These are phyloP conservation scores for Pyrenochaeta sp. DNA, from an alignment of 2,329 filamentous ascomycete species.

Conservation along the genomic window DNA sequence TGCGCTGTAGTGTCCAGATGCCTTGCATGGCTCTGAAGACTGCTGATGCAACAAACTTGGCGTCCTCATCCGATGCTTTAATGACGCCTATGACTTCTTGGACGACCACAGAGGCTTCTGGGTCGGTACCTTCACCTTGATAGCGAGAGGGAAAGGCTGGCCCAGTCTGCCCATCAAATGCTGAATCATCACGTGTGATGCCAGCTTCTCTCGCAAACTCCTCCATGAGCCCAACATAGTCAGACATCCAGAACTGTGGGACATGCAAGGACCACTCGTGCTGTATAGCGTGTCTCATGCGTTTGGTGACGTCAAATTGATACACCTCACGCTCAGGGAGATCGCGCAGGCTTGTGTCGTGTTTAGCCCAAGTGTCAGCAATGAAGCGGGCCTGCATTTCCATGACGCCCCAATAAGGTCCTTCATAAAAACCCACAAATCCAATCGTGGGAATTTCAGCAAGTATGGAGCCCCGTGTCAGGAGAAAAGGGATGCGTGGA, in stretches of 20 bases:
- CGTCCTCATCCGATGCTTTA: slow-evolving; percentile 53
- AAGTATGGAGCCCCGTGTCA: slow-evolving; percentile 73
- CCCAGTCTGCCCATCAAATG: slow-evolving; percentile 59
- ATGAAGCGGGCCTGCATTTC: slow-evolving; percentile 83
- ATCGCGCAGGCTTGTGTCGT: slow-evolving; percentile 28
- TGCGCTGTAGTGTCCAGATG: slow-evolving; percentile 70
- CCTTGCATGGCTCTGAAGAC: slow-evolving; percentile 77
- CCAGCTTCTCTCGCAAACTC: slow-evolving; percentile 69
- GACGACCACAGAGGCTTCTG: slow-evolving; percentile 56
- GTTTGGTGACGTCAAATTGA: slow-evolving; percentile 27
- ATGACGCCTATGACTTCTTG: slow-evolving; percentile 55
- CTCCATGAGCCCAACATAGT: slow-evolving; percentile 80
- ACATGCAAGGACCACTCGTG: slow-evolving; percentile 52
- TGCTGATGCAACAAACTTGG: slow-evolving; percentile 68
- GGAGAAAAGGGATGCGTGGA: slow-evolving; percentile 63
- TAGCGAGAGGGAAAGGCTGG: slow-evolving; percentile 50
- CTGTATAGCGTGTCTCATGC: slow-evolving; percentile 56
- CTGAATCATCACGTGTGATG: slow-evolving; percentile 55
- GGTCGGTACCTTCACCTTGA: slow-evolving; percentile 35
- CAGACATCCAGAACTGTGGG: slow-evolving; percentile 82
- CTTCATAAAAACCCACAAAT: slow-evolving; percentile 85
- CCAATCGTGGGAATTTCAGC: slow-evolving; percentile 71
- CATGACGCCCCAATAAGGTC: slow-evolving; percentile 86
- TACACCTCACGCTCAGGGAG: slow-evolving; percentile 2
- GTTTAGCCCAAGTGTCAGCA: slow-evolving; percentile 64